phyloP scores from a whole-genome alignment of 148 eudicot species.

The Chenopodium suecicum region DNA sequence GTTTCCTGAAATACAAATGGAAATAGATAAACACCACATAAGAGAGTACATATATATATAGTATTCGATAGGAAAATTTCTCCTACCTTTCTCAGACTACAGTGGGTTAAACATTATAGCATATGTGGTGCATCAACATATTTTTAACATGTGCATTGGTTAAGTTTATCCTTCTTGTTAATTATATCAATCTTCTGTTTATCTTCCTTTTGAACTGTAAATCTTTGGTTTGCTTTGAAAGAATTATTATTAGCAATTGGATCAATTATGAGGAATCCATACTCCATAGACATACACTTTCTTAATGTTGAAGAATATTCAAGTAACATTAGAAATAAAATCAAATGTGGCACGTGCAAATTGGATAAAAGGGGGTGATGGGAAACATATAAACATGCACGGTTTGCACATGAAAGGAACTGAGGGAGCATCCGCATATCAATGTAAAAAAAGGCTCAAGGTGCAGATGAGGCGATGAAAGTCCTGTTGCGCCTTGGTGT shows the following conservation, averaged over 20 bases:
- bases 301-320: neutral
- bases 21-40: neutral
- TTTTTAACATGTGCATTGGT: neutral
- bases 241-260: neutral
- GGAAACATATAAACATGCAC: neutral
- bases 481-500: too few species aligned
- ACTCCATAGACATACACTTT: neutral
- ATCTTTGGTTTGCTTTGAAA: neutral
- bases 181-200: neutral
- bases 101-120: too few species aligned
- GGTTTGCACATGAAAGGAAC: neutral
- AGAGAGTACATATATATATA: neutral
- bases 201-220: neutral
- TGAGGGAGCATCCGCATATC: too few species aligned
- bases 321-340: neutral
- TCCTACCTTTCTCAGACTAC: neutral
- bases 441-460: too few species aligned
- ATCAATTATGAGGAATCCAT: neutral
- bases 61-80: neutral
- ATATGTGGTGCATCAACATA: neutral
- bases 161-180: neutral
- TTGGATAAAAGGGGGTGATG: neutral
- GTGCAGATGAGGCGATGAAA: too few species aligned
- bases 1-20: conserved; percentile 56
- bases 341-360: neutral